Conservation (phyloP, 768 basidiomycete species). For the Exidia glandulosa region DNA sequence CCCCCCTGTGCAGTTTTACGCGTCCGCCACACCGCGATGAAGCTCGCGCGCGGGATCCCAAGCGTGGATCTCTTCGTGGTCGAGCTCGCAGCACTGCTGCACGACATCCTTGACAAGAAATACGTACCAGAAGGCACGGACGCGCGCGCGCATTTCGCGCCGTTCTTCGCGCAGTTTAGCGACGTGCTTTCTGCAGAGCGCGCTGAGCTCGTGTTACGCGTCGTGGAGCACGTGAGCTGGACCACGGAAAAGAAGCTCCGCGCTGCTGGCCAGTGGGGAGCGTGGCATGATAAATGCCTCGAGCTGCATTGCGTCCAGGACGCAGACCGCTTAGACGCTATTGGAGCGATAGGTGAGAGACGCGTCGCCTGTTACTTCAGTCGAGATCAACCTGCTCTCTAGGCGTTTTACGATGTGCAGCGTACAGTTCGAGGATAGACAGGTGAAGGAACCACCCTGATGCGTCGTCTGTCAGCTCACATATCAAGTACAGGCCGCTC, state of each 20-base stretch:
- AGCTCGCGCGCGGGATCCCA: conserved; percentile 42
- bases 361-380: neutral
- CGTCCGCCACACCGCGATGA: conserved; percentile 66
- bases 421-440: conserved; percentile 47
- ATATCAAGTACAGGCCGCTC: conserved; percentile 23
- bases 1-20: conserved; percentile 50
- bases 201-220: conserved; percentile 40
- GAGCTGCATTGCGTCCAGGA: conserved; percentile 81
- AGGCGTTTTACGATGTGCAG: conserved; percentile 61
- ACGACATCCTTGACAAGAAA: conserved; percentile 83
- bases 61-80: conserved; percentile 54
- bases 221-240: conserved; percentile 79
- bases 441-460: no score
- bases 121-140: conserved; percentile 52
- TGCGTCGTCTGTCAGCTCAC: neutral
- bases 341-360: conserved; percentile 61
- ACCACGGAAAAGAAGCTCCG: conserved; percentile 65
- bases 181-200: conserved; percentile 53
- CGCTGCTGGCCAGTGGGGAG: conserved; percentile 39
- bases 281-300: conserved; percentile 58
- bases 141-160: conserved; percentile 54
- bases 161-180: conserved; percentile 43
- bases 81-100: conserved; percentile 79
- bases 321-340: conserved; percentile 68
- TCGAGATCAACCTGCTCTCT: neutral